phyloP scores from a whole-genome alignment of 129 eudicot genomes.

The Artemisia tridentata region DNA sequence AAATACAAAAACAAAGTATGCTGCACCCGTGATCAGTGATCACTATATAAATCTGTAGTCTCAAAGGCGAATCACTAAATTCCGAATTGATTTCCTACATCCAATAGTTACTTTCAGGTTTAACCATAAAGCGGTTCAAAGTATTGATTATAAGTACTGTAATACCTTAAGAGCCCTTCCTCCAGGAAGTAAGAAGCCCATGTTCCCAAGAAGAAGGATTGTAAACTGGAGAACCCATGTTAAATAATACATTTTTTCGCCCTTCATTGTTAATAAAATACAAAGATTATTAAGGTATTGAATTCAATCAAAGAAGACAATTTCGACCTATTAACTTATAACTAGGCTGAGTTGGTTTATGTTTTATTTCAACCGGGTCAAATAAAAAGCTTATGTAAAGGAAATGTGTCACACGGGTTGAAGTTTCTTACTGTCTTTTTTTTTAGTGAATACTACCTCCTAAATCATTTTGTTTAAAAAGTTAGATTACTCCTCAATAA shows the following conservation, averaged over 20 bases:
- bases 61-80: slow-evolving; percentile 43
- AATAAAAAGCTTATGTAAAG: too few species aligned
- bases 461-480: too few species aligned
- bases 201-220: slow-evolving; percentile 47
- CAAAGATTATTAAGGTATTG: not conserved
- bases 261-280: slow-evolving; percentile 25
- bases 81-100: slow-evolving; percentile 47
- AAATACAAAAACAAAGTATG: slow-evolving; percentile 38
- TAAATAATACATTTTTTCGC: slow-evolving; percentile 39
- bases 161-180: too few species aligned
- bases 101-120: not conserved
- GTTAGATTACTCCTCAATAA: too few species aligned
- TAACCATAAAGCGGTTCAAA: not conserved
- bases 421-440: not conserved
- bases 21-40: slow-evolving; percentile 54
- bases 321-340: not conserved
- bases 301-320: not conserved
- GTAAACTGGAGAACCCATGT: slow-evolving; percentile 53
- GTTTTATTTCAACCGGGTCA: not conserved
- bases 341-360: too few species aligned
- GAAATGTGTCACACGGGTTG: not conserved
- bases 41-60: slow-evolving; percentile 46
- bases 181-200: too few species aligned
- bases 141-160: not conserved
- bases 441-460: too few species aligned